phyloP scores from a whole-genome alignment of 1,139 yeast genomes.

The Saccharomycopsis phalli region DNA sequence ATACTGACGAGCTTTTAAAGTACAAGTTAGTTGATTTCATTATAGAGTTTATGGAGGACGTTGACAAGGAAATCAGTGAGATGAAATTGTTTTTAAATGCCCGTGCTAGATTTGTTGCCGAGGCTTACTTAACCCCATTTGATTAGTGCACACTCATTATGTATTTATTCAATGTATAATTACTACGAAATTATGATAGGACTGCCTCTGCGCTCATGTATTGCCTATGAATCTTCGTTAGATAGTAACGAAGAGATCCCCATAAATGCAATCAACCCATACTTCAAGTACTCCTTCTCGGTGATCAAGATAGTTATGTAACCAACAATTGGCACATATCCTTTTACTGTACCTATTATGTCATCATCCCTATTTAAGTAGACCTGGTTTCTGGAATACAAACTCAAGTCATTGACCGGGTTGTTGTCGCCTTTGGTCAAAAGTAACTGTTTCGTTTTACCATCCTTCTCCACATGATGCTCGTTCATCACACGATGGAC shows the following conservation, averaged over 20 bases:
- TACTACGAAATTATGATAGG: not conserved
- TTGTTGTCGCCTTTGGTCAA: conserved; percentile 97
- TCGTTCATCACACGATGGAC: conserved; percentile 92
- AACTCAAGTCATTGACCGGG: conserved; percentile 79
- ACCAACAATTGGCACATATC: conserved; percentile 85
- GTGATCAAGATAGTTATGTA: conserved; percentile 85
- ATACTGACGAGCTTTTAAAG: conserved; percentile 92
- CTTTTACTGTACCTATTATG: conserved; percentile 84
- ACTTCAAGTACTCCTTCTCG: conserved; percentile 76
- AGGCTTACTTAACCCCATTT: conserved; percentile 75
- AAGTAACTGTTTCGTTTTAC: conserved; percentile 48
- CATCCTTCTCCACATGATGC: conserved; percentile 37
- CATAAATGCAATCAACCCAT: conserved; percentile 58
- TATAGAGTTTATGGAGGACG: conserved; percentile 98
- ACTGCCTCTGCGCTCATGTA: not conserved
- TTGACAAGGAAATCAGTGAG: conserved; percentile 96
- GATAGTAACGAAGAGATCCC: conserved; percentile 48
- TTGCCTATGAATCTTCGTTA: conserved; percentile 30
- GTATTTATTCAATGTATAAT: not conserved
- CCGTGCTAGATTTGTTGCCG: conserved; percentile 96
- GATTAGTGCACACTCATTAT: too few relatives aligned
- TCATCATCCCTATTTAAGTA: conserved; percentile 73
- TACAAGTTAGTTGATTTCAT: conserved; percentile 93
- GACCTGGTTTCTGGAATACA: conserved; percentile 68
- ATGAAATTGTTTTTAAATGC: conserved; percentile 96